Evolutionary conservation across 2,329 filamentous ascomycete genomes (phyloP), one percentile per base, ranked within the genome.

Genomic region (Paradendryphiella salina): DNA sequence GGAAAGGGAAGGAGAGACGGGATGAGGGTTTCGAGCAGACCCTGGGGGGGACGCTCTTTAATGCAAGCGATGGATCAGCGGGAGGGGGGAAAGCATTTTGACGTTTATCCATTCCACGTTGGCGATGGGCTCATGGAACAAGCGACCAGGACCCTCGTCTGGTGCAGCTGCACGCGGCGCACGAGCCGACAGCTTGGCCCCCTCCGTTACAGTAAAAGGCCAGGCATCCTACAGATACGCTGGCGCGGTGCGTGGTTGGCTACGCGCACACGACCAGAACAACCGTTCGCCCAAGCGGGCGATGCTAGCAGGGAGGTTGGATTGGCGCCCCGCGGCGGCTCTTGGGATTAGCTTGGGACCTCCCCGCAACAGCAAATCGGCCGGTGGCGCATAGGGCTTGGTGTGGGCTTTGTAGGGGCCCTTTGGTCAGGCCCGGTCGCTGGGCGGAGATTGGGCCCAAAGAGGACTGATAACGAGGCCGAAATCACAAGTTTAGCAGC

Each of bases 351-450:
- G 47, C 59, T 60, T 61, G 37, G 60, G 61, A 61, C 55, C 52
- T 61, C 61, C 56, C 56, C 54, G 42, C 45, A 48, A 45, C 29
- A 58, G 55, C 50, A 53, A 45, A 51, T 50, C 52, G 42, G 40
- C 51, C 76, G 92, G 96, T 69, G 79, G 82, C 48, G 85, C 89
- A 56, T 82, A 38, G 42, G 42, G 42, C 48, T 33, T 37, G 39
- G 46, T 31, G 32, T 31, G 37, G 17, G 46, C 46, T n/a, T 15
- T 32, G 18, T 23, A 18, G 29, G 38, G 34, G 36, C 38, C 29
- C 35, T 47, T 32, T 46, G 42, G 37, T 46, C 42, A 45, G 43
- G 40, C 47, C 44, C 47, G 48, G 58, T 56, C 44, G 50, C 56
- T 49, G 54, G 58, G 50, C 42, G 49, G 42, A 42, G 46, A 50